Evolutionary conservation across 371 early-diverging fungal genomes (phyloP), one percentile per base, ranked within the genome.

Genomic region (Mucor saturninus): DNA sequence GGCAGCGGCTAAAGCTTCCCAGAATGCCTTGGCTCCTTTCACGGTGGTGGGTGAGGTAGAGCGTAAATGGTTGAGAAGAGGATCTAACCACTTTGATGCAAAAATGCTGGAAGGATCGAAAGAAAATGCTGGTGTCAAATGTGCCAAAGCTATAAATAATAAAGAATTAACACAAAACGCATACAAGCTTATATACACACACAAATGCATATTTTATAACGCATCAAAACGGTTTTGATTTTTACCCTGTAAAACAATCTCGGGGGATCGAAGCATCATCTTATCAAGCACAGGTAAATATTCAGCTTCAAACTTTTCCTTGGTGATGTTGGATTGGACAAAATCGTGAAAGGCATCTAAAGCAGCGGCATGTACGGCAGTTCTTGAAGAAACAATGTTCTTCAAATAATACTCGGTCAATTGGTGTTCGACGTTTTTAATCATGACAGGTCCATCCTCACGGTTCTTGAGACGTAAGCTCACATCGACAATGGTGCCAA

Each of bases 241-340:
- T 14, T 60, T 72, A 87, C 90, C 78, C 67, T 76, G 79, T 51
- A 95, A 83, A 13, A 89, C 90, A 58, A 91, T 76, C 66, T 96
- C 97, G 14, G 97, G 96, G 5, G 95, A 90, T 50, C 96, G 86
- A 58, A 97, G 83, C 68, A 95, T 81, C 72, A 93, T 84, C 56
- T 91, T 89, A 48, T 94, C 90, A 56, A 82, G 62, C 10, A 75
- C 83, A 26, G 84, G 90, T 26, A 79, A 80, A 59, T 84, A 73
- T 26, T 85, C 76, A 28, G 70, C 58, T 53, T 78, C 68, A 54
- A 90, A 87, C 29, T 75, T 57, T 26, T 85, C 86, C 38, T 79
- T 68, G 3, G 84, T 76, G 11, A 91, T 65, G 50, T 72, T 81
- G 21, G 66, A 53, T 14, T 71, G 68, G 43, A 93, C 78, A 64